Percentiles rank a stretch among this genome's conserved stretches.
Conservation (phyloP, 108 stramenopile genomes). For the Epipyxis sp. region DNA sequence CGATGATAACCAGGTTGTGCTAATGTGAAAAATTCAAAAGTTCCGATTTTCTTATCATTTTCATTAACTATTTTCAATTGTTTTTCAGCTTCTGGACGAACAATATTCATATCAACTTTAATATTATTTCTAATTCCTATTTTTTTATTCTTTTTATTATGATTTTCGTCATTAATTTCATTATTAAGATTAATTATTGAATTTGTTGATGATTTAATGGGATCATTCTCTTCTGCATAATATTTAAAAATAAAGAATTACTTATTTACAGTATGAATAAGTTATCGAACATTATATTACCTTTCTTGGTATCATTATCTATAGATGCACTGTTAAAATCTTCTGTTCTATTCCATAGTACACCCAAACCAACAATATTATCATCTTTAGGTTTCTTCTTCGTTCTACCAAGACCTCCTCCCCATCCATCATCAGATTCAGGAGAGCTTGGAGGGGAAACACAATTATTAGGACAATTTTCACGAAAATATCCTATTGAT, state of each 20-base stretch:
- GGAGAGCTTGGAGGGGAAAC: neutral
- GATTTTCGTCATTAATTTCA: neutral
- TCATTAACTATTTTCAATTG: neutral
- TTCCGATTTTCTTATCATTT: neutral
- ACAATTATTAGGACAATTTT: slow-evolving; percentile 19
- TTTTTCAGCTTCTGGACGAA: neutral
- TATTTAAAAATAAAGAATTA: too few relatives aligned
- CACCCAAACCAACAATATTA: too few relatives aligned
- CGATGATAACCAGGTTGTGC: neutral
- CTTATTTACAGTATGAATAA: too few relatives aligned
- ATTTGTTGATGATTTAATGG: neutral
- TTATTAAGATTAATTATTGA: neutral
- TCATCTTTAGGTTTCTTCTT: neutral
- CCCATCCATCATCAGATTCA: neutral
- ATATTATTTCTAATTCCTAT: neutral
- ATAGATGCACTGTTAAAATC: too few relatives aligned
- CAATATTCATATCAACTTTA: neutral
- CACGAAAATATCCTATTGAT: neutral
- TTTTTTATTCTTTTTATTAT: neutral
- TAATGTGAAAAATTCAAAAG: neutral
- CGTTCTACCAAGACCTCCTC: neutral
- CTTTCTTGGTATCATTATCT: too few relatives aligned
- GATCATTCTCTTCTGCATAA: neutral
- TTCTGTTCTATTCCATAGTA: too few relatives aligned
- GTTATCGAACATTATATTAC: too few relatives aligned